Base-by-base conservation (phyloP, 2,329 filamentous ascomycete genomes). In the Calonectria crousiana region DNA sequence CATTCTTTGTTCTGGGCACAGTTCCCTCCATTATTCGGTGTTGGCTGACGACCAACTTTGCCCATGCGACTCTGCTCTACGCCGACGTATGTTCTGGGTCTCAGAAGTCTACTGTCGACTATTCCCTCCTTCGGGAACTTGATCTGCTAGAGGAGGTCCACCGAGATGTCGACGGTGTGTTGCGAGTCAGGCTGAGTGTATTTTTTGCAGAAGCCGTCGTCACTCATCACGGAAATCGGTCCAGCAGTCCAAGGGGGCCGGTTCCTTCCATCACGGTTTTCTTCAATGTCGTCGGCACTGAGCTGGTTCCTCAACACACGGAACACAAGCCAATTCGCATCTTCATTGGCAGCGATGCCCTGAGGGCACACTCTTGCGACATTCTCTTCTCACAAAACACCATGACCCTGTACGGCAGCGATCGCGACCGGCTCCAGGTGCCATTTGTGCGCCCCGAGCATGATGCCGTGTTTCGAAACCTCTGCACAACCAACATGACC, bases 1-100 rank as follows among this genome's bases (percentile, higher is more conserved):
- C 95, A 11, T 89, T 98, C 73, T 95, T 95, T 82, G 90, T 98
- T 67, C 88, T 98, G 20, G 95, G 96, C 16, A 94, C 96, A 9
- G 95, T 98, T 8, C 97, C 97, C 8, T 95, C 95, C 36, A 98
- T 99, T 78, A 95, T 98, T 72, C 93, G 97, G 75, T 99, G 97
- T 87, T 98, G 97, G 96, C 89, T 98, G 79, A 96, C 95, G 32
- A 94, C 93, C 44, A 93, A 95, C 80, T 98, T 98, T 85, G 96
- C 95, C 18, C 96, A 98, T 82, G 93, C 94, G 77, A 94, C 95
- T 13, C 90, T 98, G 20, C 88, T 98, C 6, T 98, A 98, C 82
- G 97, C 96, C 44, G 96, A 95, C 41, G 89, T 98, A 3, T 98
- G 97, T 84, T 96, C 95, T 2, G 97, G 96, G 2, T 98, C 97